A percentile compares a stretch with the other conserved stretches of the same genome.
phyloP scores from a whole-genome alignment of 768 basidiomycete genomes.

The Suillus bovinus region DNA sequence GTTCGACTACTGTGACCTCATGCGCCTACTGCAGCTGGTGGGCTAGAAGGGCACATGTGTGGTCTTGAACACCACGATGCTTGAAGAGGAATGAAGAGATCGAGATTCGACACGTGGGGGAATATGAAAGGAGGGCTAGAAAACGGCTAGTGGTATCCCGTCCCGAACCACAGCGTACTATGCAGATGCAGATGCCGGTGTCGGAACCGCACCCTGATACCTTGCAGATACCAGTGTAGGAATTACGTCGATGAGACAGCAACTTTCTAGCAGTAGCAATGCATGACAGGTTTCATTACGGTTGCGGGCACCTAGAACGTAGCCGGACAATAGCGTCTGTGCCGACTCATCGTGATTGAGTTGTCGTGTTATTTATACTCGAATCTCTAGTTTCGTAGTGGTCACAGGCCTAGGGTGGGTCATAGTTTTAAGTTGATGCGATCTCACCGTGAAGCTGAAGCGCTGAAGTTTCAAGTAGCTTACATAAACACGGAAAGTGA shows the following conservation, averaged over 20 bases:
- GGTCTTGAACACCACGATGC: background rate
- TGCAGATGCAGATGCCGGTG: too few relatives aligned
- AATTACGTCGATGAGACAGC: background rate
- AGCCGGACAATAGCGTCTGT: background rate
- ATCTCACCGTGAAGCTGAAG: too few relatives aligned
- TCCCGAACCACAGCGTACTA: background rate
- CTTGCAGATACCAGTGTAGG: background rate
- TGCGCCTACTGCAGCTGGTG: background rate
- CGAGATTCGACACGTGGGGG: background rate
- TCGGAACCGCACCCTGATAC: background rate
- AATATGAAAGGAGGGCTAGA: background rate
- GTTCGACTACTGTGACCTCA: background rate
- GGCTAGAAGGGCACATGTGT: background rate
- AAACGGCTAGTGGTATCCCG: background rate
- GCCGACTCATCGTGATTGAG: background rate
- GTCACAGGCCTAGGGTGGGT: background rate
- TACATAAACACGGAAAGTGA: too few relatives aligned
- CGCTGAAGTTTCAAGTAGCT: too few relatives aligned
- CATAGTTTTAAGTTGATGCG: background rate
- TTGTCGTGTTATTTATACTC: background rate
- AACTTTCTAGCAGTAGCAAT: background rate
- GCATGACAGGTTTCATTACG: background rate
- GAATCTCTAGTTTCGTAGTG: background rate
- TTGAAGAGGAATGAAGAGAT: constrained; percentile 6
- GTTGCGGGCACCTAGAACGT: background rate